Evolutionary conservation across 75 land plant genomes (phyloP), one percentile per base, ranked within the genome.

Genomic region (Larix kaempferi): DNA sequence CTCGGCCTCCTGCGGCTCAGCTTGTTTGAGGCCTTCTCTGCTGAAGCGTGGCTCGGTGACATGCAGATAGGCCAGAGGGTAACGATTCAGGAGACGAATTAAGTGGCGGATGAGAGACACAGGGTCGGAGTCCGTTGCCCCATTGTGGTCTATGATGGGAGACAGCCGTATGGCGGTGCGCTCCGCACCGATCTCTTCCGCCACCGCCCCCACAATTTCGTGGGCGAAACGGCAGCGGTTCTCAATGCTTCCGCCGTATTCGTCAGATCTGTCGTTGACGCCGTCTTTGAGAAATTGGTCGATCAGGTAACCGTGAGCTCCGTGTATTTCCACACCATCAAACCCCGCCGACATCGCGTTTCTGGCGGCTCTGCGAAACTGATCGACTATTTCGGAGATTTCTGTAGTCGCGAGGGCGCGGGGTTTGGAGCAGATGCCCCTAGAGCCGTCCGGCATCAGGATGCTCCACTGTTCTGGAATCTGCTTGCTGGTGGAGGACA

Each of bases 221-320:
- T 75, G 22, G 57, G 89, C 72, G 78, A 95, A 88, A 15, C 84
- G 79, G 81, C 87, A 89, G 0, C 96, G 87, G 61, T 95, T 95
- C 55, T 66, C 80, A 8, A 89, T 4, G 2, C 90, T 80, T 60
- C 96, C 96, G 16, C 96, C 98, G 55, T 91, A 95, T n/a, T 84
- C 81, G 69, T 95, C 98, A 0, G 77, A 72, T 27, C 95, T 78
- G 74, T 91, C 90, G 75, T 95, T 95, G 82, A 95, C 88, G 6
- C 95, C 93, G 67, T 93, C 89, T 76, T 95, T 95, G 23, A 95
- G 77, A 65, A 95, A 95, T 66, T 95, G 98, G 83, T 95, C 98
- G 65, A 93, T 86, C 22, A 95, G 84, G 79, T 95, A 95, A 11
- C 98, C 98, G 37, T 95, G 98, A 2, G 93, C 98, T 0, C 87